Conservation (phyloP, 345 rosid species). For the Gynandropsis gynandra region DNA sequence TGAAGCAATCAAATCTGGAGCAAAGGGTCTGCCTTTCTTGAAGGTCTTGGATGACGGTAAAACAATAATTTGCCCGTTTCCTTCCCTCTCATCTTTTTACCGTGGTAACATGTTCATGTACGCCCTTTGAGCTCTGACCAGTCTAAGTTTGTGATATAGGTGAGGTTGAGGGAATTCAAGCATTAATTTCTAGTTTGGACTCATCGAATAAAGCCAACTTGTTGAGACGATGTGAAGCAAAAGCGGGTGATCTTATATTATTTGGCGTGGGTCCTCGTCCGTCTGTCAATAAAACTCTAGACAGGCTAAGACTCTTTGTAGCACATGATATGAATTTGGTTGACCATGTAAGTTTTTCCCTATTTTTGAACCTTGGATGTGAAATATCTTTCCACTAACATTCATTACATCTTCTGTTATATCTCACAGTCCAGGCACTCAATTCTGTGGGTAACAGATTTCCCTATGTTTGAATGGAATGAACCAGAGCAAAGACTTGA, state of each 20-base stretch:
- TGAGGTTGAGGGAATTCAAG: conserved; percentile 70
- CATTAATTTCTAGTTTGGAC: conserved; percentile 69
- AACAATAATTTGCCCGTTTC: conserved; percentile 11
- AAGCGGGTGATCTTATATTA: conserved; percentile 79
- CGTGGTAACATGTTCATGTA: background rate
- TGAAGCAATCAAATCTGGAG: conserved; percentile 91
- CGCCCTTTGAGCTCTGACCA: conserved; percentile 7
- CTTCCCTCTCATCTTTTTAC: background rate
- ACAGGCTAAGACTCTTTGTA: conserved; percentile 58
- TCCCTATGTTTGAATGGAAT: conserved; percentile 98
- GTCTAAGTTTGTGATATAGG: conserved; percentile 22
- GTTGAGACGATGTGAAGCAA: conserved; percentile 56
- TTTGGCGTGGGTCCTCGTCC: conserved; percentile 76
- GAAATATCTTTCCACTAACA: background rate
- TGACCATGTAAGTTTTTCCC: conserved; percentile 52
- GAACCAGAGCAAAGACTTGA: conserved; percentile 80
- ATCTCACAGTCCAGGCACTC: conserved; percentile 65
- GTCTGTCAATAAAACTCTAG: conserved; percentile 73
- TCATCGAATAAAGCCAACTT: conserved; percentile 37
- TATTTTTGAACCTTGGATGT: conserved; percentile 9
- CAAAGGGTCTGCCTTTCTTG: conserved; percentile 89
- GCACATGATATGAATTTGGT: conserved; percentile 71
- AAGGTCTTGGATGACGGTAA: conserved; percentile 88
- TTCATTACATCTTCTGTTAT: conserved; percentile 11
- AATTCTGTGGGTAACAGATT: conserved; percentile 92